Evolutionary conservation across 1,284 basidiomycete species (phyloP).

Genomic region (Apiotrichum akiyoshidainum): DNA sequence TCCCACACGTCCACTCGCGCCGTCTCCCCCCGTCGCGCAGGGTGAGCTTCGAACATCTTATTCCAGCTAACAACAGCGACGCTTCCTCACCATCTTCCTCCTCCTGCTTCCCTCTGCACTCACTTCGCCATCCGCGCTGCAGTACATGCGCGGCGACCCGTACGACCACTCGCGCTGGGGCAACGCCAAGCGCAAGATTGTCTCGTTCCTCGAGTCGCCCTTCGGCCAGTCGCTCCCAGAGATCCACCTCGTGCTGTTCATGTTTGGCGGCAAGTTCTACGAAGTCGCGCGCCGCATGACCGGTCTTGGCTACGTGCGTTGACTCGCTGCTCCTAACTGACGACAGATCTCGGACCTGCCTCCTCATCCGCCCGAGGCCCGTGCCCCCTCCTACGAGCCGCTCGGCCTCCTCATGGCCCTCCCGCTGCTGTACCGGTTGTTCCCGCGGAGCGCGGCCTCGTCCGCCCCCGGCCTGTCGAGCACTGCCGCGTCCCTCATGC

Average conservation of each 20-base stretch:
- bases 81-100: conserved; percentile 61
- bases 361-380: conserved; percentile 64
- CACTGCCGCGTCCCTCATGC: conserved; percentile 4
- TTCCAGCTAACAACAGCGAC: conserved; percentile 30
- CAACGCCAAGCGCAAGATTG: conserved; percentile 18
- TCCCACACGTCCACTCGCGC: conserved; percentile 59
- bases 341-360: conserved; percentile 64
- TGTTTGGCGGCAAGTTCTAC: conserved; percentile 74
- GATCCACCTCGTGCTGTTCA: conserved; percentile 76
- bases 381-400: conserved; percentile 77
- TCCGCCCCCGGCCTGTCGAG: neutral
- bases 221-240: conserved; percentile 53
- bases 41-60: conserved; percentile 15
- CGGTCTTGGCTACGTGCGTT: conserved; percentile 67
- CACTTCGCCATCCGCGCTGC: conserved; percentile 44
- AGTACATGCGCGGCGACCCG: conserved; percentile 51
- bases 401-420: conserved; percentile 71
- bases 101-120: conserved; percentile 62
- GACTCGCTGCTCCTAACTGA: neutral
- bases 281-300: conserved; percentile 68
- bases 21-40: conserved; percentile 22
- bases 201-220: conserved; percentile 35
- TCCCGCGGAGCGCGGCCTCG: conserved; percentile 15
- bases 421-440: conserved; percentile 63
- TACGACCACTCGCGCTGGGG: conserved; percentile 10